These are phyloP conservation scores for Penicillium polonicum DNA, from an alignment of 2,329 filamentous ascomycete species.

Conservation along the genomic window DNA sequence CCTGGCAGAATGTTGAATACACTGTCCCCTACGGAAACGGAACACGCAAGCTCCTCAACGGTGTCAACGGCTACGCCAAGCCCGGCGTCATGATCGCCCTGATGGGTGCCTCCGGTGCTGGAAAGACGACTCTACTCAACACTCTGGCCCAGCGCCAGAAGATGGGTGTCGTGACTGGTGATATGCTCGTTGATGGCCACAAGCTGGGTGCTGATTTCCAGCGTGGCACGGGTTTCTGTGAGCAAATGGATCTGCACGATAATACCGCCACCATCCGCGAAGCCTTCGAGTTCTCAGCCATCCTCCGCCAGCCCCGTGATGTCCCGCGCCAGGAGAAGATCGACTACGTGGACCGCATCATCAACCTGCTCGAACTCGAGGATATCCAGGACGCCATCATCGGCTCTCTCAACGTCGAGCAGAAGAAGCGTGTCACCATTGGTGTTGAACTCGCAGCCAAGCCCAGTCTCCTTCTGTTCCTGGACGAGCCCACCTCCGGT, in stretches of 20 bases:
- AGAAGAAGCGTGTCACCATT: slow-evolving; percentile 70
- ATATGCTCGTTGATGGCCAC: slow-evolving; percentile 70
- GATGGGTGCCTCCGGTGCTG: slow-evolving; percentile 78
- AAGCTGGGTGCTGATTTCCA: slow-evolving; percentile 63
- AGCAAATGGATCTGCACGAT: slow-evolving; percentile 72
- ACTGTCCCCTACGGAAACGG: slow-evolving; percentile 67
- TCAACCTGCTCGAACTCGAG: slow-evolving; percentile 63
- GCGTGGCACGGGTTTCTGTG: slow-evolving; percentile 67
- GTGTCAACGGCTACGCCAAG: slow-evolving; percentile 74
- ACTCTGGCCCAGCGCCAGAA: slow-evolving; percentile 71
- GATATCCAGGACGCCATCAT: slow-evolving; percentile 68
- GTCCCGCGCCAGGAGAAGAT: slow-evolving; percentile 61
- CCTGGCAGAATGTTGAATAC: slow-evolving; percentile 69
- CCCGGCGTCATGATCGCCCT: slow-evolving; percentile 77
- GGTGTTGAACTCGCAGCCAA: slow-evolving; percentile 71
- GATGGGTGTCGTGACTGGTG: slow-evolving; percentile 62
- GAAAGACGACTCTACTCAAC: slow-evolving; percentile 80
- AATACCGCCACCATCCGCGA: slow-evolving; percentile 66
- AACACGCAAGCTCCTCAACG: slow-evolving; percentile 62
- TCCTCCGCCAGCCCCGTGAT: slow-evolving; percentile 59
- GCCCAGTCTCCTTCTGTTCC: slow-evolving; percentile 65
- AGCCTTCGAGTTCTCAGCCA: slow-evolving; percentile 67
- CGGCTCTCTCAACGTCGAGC: slow-evolving; percentile 64
- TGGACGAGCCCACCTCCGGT: slow-evolving; percentile 71
- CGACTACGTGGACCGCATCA: slow-evolving; percentile 65